Conservation (phyloP, 805 yeast species). For the Schwanniomyces pseudopolymorphus region DNA sequence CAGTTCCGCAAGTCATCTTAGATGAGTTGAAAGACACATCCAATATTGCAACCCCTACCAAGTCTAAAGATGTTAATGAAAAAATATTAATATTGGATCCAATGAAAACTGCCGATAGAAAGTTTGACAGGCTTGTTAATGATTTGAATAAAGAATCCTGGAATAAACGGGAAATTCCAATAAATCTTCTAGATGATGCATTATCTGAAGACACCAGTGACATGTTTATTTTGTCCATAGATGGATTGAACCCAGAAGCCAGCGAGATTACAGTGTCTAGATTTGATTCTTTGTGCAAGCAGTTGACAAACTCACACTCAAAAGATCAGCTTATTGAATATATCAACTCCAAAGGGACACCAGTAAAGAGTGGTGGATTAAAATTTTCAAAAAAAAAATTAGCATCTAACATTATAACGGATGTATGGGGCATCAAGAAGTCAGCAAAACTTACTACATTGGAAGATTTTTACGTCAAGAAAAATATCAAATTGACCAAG, state of each 20-base stretch:
- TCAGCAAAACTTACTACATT: constrained; percentile 20
- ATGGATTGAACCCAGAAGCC: constrained; percentile 9
- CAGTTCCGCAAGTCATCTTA: constrained; percentile 4
- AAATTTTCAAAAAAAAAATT: constrained; percentile 13
- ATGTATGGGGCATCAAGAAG: constrained; percentile 33
- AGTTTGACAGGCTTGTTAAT: constrained; percentile 13
- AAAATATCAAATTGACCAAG: constrained; percentile 29
- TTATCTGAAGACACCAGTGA: neutral
- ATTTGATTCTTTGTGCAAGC: constrained; percentile 6
- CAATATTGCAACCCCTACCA: constrained; percentile 2
- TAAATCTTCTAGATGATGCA: constrained; percentile 4
- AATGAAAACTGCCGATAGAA: constrained; percentile 14
- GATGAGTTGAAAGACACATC: constrained; percentile 7
- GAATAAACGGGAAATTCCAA: neutral
- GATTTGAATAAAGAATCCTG: constrained; percentile 6
- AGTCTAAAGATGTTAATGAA: neutral
- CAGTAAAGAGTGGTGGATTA: constrained; percentile 2
- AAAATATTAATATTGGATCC: constrained; percentile 18
- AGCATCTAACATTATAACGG: constrained; percentile 26
- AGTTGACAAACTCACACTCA: constrained; percentile 13
- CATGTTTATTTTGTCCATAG: constrained; percentile 7
- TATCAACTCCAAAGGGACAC: constrained; percentile 1
- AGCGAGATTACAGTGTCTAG: constrained; percentile 7
- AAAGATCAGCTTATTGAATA: constrained; percentile 12
- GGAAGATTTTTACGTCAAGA: constrained; percentile 32